A percentile compares a stretch with the other conserved stretches of the same genome.
Evolutionary conservation across 1,284 basidiomycete species (phyloP).

Genomic region (Irpex rosettiformis): DNA sequence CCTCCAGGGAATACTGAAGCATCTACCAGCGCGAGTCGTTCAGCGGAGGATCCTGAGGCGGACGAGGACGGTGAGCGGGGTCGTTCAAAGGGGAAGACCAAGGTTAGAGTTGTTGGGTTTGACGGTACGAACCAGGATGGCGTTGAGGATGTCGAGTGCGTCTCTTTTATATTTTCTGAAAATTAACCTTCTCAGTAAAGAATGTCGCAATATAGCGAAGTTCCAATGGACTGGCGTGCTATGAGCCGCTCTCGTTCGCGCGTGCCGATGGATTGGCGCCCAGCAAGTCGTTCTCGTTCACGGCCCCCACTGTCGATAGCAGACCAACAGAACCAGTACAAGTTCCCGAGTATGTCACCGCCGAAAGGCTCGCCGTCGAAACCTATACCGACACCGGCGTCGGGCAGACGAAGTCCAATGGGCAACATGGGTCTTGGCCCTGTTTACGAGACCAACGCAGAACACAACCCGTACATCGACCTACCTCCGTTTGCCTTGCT

Average conservation of each 20-base stretch:
- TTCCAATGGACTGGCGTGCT: conserved; percentile 90
- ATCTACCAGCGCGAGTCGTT: conserved; percentile 4
- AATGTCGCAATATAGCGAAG: conserved; percentile 26
- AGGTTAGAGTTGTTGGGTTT: conserved; percentile 74
- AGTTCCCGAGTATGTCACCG: conserved; percentile 32
- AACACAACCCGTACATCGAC: conserved; percentile 22
- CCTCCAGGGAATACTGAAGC: conserved; percentile 21
- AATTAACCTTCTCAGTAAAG: conserved; percentile 19
- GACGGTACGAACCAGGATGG: conserved; percentile 71
- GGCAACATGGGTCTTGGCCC: conserved; percentile 36
- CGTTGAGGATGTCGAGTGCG: conserved; percentile 72
- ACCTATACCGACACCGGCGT: conserved; percentile 49
- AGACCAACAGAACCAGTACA: conserved; percentile 30
- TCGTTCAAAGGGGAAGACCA: conserved; percentile 69
- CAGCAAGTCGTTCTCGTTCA: conserved; percentile 70
- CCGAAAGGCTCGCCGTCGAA: conserved; percentile 37
- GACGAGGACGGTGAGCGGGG: conserved; percentile 52
- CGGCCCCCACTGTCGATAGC: conserved; percentile 51
- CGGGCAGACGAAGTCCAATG: conserved; percentile 46
- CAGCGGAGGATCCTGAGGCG: conserved; percentile 18
- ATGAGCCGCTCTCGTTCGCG: conserved; percentile 91
- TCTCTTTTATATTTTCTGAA: conserved; percentile 32
- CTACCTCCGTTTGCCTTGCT: conserved; percentile 38
- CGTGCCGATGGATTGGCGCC: conserved; percentile 83
- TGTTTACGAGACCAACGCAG: conserved; percentile 49